Evolutionary conservation across 2,329 filamentous ascomycete species (phyloP), one percentile per base, ranked within the genome.

Genomic region (Calonectria ilicicola): DNA sequence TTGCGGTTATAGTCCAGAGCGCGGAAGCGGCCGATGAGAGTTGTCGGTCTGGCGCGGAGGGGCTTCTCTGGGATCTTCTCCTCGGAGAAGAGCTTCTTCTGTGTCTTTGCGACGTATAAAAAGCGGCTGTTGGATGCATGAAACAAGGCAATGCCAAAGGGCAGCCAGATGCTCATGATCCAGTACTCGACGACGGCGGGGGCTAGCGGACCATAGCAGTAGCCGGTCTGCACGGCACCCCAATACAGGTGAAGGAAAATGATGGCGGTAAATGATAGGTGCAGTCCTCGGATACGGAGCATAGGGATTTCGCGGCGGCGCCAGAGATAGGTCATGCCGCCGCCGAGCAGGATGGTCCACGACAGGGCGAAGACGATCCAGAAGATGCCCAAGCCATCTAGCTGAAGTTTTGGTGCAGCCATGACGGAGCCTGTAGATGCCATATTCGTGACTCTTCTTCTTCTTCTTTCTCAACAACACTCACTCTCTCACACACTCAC

Each of bases 141-240:
- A 79, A 93, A 93, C 6, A 93, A 83, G 9, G 90, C 91, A 67
- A 93, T 90, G 27, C 92, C 91, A 60, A 91, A 88, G 14, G 92
- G 92, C 3, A 93, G 84, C 80, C 90, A 92, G 68, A 91, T 85
- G 73, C 89, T 88, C 92, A 93, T 93, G 81, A 92, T 87, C 90
- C 91, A 93, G 80, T 87, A 93, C 81, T 92, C 90, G 19, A 85
- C 85, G 23, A 86, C 83, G 65, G 89, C 89, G 0, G 90, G 89
- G 65, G 84, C 82, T 2, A 86, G 72, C 2, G 84, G 81, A 2
- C 82, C 83, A 65, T 85, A 82, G 23, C 82, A 77, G 68, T 87
- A 87, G 1, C 78, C 85, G 3, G 83, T 80, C 72, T 84, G 80
- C 3, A 86, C 82, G 2, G 84, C 81, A 23, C 83, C 65, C 85